These are phyloP conservation scores for Asterophora lycoperdoides DNA, from an alignment of 768 basidiomycete species.

Conservation along the genomic window DNA sequence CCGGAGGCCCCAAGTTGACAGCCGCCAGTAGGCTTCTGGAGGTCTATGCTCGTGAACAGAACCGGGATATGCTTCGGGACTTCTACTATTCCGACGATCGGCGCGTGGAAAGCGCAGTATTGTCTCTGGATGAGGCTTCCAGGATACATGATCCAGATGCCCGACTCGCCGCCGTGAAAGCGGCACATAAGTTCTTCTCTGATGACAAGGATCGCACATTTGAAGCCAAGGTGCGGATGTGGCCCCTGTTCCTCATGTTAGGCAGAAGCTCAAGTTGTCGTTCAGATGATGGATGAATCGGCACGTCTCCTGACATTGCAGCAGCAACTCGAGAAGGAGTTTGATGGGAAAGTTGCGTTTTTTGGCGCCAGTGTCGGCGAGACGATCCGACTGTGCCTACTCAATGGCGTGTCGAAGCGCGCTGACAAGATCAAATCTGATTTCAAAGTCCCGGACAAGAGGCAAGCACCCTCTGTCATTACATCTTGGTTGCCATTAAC, in stretches of 20 bases:
- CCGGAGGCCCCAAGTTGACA: constrained; percentile 70
- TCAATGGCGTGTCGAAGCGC: constrained; percentile 77
- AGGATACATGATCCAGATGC: constrained; percentile 67
- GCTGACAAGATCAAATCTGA: constrained; percentile 88
- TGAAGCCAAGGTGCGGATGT: constrained; percentile 71
- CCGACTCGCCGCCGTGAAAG: constrained; percentile 66
- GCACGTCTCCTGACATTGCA: constrained; percentile 73
- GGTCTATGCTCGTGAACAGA: constrained; percentile 87
- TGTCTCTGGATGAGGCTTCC: constrained; percentile 80
- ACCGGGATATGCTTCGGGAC: constrained; percentile 87
- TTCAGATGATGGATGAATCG: constrained; percentile 89
- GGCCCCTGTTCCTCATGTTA: neutral
- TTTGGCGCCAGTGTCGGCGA: constrained; percentile 85
- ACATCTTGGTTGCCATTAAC: neutral
- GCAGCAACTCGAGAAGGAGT: constrained; percentile 84
- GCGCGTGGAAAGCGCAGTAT: constrained; percentile 86
- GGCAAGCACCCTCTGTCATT: constrained; percentile 42
- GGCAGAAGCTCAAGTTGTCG: neutral
- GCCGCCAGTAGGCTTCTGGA: constrained; percentile 80
- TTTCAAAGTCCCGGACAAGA: constrained; percentile 93
- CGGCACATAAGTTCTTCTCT: constrained; percentile 88
- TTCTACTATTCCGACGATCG: constrained; percentile 98
- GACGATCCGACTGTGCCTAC: constrained; percentile 73
- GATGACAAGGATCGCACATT: constrained; percentile 91
- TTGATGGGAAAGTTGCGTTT: constrained; percentile 71